Evolutionary conservation across 1,139 yeast species (phyloP).

Genomic region (Geotrichum histeridarum): DNA sequence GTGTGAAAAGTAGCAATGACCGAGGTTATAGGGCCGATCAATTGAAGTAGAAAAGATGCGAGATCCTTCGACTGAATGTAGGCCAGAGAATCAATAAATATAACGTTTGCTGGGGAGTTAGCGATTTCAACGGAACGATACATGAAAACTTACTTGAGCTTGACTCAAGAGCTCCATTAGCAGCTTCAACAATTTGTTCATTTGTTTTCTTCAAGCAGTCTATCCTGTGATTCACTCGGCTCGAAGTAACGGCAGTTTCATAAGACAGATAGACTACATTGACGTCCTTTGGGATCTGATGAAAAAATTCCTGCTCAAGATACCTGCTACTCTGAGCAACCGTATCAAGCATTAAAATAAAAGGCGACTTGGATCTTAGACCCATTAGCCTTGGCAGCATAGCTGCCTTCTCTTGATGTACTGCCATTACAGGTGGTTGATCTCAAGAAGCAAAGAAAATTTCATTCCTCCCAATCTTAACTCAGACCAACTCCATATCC

Average conservation of each 20-base stretch:
- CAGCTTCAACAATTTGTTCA: constrained; percentile 21
- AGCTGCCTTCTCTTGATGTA: constrained; percentile 33
- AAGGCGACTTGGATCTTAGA: constrained; percentile 68
- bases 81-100: constrained; percentile 67
- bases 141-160: constrained; percentile 21
- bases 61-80: constrained; percentile 48
- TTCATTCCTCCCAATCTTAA: not conserved
- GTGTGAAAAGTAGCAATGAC: constrained; percentile 59
- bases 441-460: not conserved
- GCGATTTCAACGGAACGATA: not conserved
- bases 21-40: constrained; percentile 52
- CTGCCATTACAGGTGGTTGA: constrained; percentile 11
- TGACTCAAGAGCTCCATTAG: constrained; percentile 19
- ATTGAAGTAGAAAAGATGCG: constrained; percentile 49
- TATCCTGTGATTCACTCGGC: constrained; percentile 47
- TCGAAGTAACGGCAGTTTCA: constrained; percentile 53
- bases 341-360: constrained; percentile 63
- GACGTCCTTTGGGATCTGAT: constrained; percentile 34
- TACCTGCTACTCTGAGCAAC: constrained; percentile 59
- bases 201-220: constrained; percentile 42
- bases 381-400: constrained; percentile 50
- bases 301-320: constrained; percentile 54
- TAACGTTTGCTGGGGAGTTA: constrained; percentile 22
- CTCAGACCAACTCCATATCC: not conserved
- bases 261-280: constrained; percentile 52